Evolutionary conservation across 2,329 filamentous ascomycete species (phyloP).

Genomic region (Hortaea werneckii): DNA sequence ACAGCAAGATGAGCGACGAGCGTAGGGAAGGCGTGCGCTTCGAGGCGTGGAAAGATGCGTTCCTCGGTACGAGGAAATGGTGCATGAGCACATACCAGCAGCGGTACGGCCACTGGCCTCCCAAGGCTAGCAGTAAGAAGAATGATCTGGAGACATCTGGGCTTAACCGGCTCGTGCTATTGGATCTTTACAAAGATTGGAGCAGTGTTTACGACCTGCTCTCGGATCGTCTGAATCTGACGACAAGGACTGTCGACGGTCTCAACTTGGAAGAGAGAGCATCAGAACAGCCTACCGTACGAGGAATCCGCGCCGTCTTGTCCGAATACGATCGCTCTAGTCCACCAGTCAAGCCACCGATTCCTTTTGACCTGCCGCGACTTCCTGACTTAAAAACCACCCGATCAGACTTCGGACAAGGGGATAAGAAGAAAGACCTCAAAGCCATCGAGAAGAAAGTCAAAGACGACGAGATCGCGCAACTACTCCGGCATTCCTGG

Average conservation of each 20-base stretch:
- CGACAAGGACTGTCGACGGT: slow-evolving; percentile 67
- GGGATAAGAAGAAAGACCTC: slow-evolving; percentile 62
- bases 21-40: slow-evolving; percentile 67
- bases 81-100: slow-evolving; percentile 59
- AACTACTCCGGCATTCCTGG: slow-evolving; percentile 69
- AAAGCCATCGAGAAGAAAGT: slow-evolving; percentile 63
- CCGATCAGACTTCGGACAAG: slow-evolving; percentile 51
- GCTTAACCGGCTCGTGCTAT: slow-evolving; percentile 72
- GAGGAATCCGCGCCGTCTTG: slow-evolving; percentile 68
- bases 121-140: slow-evolving; percentile 84
- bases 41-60: slow-evolving; percentile 70
- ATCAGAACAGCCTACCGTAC: slow-evolving; percentile 49
- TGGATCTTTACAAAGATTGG: slow-evolving; percentile 75
- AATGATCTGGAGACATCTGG: slow-evolving; percentile 79
- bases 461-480: slow-evolving; percentile 66
- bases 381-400: slow-evolving; percentile 60
- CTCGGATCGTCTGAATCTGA: slow-evolving; percentile 68
- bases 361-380: slow-evolving; percentile 80
- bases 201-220: slow-evolving; percentile 79
- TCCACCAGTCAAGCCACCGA: slow-evolving; percentile 79
- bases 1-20: slow-evolving; percentile 67
- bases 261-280: slow-evolving; percentile 43
- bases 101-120: slow-evolving; percentile 70
- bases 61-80: slow-evolving; percentile 64
- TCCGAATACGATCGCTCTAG: slow-evolving; percentile 82